Base-by-base conservation (phyloP, 2,329 filamentous ascomycete species). In the Daldinia eschscholtzii region DNA sequence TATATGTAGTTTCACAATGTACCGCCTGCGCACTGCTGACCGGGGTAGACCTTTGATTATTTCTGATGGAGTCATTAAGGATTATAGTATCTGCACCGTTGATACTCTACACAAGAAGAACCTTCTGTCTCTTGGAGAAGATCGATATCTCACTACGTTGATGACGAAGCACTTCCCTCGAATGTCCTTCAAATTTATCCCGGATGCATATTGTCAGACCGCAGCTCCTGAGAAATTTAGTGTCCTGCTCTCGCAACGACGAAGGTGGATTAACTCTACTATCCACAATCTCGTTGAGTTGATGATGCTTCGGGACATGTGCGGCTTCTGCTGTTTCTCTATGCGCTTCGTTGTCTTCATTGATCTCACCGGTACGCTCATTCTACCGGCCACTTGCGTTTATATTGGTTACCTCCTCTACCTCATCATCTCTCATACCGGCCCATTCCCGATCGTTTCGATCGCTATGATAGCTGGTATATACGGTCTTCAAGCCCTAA, bases 201-300 rank as follows among this genome's bases (percentile, higher is more conserved):
- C 94, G 0, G 93, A 97, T 81, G 96, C 96, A 6, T 96, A 94
- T 80, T 97, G 94, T 73, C 91, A 93, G 76, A 99, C 96, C 1
- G 95, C 95, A 48, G 96, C 96, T 0, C 96, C 96, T 1, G 94
- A 98, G 76, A 93, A 92, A 26, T 99, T 94, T 93, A 92, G 91
- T 77, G 93, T 99, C 75, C 83, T 99, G 74, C 86, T 99, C 35
- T 99, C 96, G n/a, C 96, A 99, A 80, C 91, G 96, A 86, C 94
- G 96, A 85, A 92, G 96, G 79, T 99, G 96, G 96, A 99, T 99
- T 81, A 99, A 99, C 83, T 98, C 96, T 1, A 99, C 96, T 9
- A 92, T 99, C 69, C 96, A 99, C 86, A 99, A 99, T 79, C 81
- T 99, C 78, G 92, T 91, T 28, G 96, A 99, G 80, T 84, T 99